phyloP scores from a whole-genome alignment of 495 filamentous ascomycete species.

The Patellaria atrata region DNA sequence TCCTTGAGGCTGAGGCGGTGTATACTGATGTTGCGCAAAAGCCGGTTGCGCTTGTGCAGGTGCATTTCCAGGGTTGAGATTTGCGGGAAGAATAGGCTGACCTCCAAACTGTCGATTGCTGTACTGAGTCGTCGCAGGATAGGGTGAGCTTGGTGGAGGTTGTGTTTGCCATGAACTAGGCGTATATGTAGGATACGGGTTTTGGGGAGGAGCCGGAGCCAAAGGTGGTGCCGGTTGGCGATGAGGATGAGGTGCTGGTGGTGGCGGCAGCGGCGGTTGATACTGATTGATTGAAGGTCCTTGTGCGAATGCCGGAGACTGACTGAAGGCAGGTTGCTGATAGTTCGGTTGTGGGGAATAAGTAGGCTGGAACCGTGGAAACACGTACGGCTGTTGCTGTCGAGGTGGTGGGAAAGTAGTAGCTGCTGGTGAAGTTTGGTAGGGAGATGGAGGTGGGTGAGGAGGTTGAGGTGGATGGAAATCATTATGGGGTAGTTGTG shows the following conservation, averaged over 20 bases:
- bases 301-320: too few relatives aligned
- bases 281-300: slow-evolving; percentile 4
- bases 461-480: too few relatives aligned
- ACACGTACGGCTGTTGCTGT: slow-evolving; percentile 1
- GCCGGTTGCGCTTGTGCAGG: too few relatives aligned
- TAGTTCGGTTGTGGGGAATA: slow-evolving; percentile 14
- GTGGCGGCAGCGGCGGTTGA: slow-evolving; percentile 6
- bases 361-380: slow-evolving; percentile 1
- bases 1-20: too few relatives aligned
- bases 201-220: slow-evolving; percentile 5
- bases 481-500: too few relatives aligned
- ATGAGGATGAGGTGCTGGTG: background rate
- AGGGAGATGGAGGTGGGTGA: background rate
- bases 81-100: slow-evolving; percentile 15
- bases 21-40: too few relatives aligned
- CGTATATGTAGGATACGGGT: slow-evolving; percentile 1
- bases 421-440: slow-evolving; percentile 1
- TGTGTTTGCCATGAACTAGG: slow-evolving; percentile 1
- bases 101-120: slow-evolving; percentile 13
- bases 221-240: slow-evolving; percentile 4
- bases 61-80: slow-evolving; percentile 11
- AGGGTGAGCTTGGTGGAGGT: slow-evolving; percentile 6
- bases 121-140: slow-evolving; percentile 13
- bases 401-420: slow-evolving; percentile 2
- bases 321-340: slow-evolving; percentile 9